phyloP scores from a whole-genome alignment of 2,329 filamentous ascomycete species.

The Arthrobotrys musiformis region DNA sequence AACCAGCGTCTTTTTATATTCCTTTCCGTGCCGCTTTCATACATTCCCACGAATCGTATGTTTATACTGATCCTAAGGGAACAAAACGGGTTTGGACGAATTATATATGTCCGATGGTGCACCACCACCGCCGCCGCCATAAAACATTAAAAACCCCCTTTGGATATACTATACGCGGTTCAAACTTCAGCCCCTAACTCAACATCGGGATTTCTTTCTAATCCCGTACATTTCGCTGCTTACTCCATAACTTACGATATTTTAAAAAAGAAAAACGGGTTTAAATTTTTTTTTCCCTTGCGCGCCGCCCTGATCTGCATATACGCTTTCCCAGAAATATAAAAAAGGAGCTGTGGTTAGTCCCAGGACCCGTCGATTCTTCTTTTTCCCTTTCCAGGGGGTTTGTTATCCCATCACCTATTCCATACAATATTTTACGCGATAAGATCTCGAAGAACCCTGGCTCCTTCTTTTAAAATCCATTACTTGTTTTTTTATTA shows the following conservation, averaged over 20 bases:
- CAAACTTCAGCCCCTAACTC: background rate
- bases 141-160: no score
- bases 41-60: no score
- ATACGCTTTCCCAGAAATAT: background rate
- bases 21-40: background rate
- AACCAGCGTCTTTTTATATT: background rate
- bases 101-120: background rate
- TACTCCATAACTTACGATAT: conserved; percentile 3
- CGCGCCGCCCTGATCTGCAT: conserved; percentile 13
- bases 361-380: background rate
- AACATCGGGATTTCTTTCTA: background rate
- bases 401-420: background rate
- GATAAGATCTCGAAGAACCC: background rate
- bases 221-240: conserved; percentile 4
- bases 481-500: background rate
- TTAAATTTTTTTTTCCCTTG: no score
- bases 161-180: conserved; percentile 7
- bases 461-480: background rate
- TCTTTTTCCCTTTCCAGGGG: background rate
- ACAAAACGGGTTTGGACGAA: background rate
- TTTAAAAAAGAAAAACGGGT: background rate
- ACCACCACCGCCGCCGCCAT: background rate
- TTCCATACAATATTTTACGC: background rate
- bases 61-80: no score
- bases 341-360: background rate